Base-by-base conservation (phyloP, 192 early-diverging fungal species). In the Backusella mclennaniae region DNA sequence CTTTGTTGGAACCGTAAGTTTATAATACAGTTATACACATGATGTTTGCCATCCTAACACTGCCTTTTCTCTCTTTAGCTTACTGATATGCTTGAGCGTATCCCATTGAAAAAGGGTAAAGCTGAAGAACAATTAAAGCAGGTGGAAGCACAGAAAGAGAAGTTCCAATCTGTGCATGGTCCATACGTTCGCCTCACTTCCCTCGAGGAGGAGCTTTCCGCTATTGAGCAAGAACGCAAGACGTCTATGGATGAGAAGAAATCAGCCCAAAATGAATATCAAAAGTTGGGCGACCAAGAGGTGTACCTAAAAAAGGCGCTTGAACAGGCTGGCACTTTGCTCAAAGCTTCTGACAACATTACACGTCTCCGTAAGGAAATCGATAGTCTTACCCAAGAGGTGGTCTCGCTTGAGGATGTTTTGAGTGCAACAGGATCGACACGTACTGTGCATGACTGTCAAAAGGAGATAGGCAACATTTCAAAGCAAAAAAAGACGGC, bases 371-470 rank as follows among this genome's bases (percentile, higher is more conserved):
- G 85, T 9, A 77, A 74, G 7, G 90, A 89, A 41, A 70, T 86
- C 3, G 76, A 56, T 19, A 56, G 38, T 1, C 72, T 92, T 14
- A 72, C 66, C 7, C 63, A 69, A 9, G 91, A 92, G 29, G 83
- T 95, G 23, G 75, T 75, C 31, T n/a, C 70, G 0, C 29, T 93
- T 42, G 78, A 89, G 42, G 74, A 76, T 0, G 84, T 90, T 9
- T 78, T 92, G 52, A 79, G 80, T 19, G 71, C 59, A 4, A 78
- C 90, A 1, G 92, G 91, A 0, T 92, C 92, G 1, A 85, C 83
- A 14, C 89, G 89, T 74, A 94, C 92, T 5, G 73, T 89, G 26
- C 89, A 91, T 4, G 92, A 96, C 31, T 84, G 89, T 39, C 91
- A 93, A 76, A 78, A 75, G 11, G 91, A 95, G 56, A 78, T 90